Evolutionary conservation across 495 filamentous ascomycete species (phyloP), one percentile per base, ranked within the genome.

Genomic region (Penicillium desertorum): DNA sequence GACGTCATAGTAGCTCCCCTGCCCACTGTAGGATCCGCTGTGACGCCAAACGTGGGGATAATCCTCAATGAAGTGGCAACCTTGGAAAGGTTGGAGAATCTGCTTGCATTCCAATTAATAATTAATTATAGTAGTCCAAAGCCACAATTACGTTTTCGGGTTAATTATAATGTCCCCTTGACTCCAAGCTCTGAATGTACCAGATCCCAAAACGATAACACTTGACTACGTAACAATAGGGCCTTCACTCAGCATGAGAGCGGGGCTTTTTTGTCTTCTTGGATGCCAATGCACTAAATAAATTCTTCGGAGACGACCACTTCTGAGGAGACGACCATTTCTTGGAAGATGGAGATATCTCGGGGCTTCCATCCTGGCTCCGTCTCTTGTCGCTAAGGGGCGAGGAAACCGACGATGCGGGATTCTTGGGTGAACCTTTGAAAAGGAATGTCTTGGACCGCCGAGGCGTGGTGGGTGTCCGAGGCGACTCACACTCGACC

Each of bases 231-330:
- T 42, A 79, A 79, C 65, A 90, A 86, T 63, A 75, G 81, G 9
- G 84, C 74, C 59, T 88, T 86, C 69, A 83, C 87, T 48, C 86
- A 87, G 86, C 16, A 79, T 79, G 25, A 83, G 81, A 43, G 89
- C 81, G 14, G 82, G 74, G 54, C 85, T 78, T 62, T 84, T 47
- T 59, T 17, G 56, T 22, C 29, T 61, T 58, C 45, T 63, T 68
- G 19, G 67, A 54, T 36, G 67, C 51, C 22, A 70, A 52, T 10
- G 43, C 60, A 55, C 58, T 63, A 22, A 68, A 51, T 14, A 68
- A 16, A 34, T 30, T 51, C 39, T 52, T 68, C 0, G 64, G 46
- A 19, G 66, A 57, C 19, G 41, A 27, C 68, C 68, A 70, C 36
- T 66, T 68, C 47, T 66, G 68, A 10, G 65, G 63, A 17, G 59